Percentiles rank a stretch among this genome's conserved stretches.
These are phyloP conservation scores for Pascua guehoae DNA, from an alignment of 1,284 basidiomycete species.

Conservation along the genomic window DNA sequence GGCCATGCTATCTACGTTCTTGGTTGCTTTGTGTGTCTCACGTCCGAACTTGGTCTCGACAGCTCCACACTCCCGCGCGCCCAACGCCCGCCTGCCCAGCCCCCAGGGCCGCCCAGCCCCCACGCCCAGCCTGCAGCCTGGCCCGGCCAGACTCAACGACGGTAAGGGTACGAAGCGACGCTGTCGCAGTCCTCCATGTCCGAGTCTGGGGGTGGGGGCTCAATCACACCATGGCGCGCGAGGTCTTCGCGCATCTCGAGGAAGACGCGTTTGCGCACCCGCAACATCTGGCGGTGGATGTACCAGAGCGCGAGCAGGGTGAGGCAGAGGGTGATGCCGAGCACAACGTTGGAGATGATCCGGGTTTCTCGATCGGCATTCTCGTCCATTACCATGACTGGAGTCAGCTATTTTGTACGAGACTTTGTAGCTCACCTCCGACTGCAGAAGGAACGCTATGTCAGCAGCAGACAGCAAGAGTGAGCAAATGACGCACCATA, in stretches of 20 bases:
- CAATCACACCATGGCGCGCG: conserved; percentile 12
- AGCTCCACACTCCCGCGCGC: too few species aligned
- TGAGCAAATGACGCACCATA: conserved; percentile 12
- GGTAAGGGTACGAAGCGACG: too few species aligned
- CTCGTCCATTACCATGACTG: conserved; percentile 62
- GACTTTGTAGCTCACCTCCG: conserved; percentile 13
- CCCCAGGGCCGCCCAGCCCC: too few species aligned
- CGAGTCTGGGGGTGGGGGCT: conserved; percentile 9
- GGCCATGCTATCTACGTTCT: too few species aligned
- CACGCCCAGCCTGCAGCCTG: too few species aligned
- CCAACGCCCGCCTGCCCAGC: too few species aligned
- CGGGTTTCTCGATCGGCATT: conserved; percentile 14
- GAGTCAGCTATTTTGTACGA: conserved; percentile 45
- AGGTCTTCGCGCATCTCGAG: conserved; percentile 29
- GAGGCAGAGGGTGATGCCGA: conserved; percentile 25
- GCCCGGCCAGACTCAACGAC: too few species aligned
- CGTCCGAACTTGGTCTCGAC: too few species aligned
- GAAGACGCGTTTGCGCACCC: conserved; percentile 28
- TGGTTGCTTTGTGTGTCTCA: too few species aligned
- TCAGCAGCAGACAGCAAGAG: conserved; percentile 1
- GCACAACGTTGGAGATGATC: conserved; percentile 28
- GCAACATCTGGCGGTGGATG: conserved; percentile 30
- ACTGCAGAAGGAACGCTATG: conserved; percentile 6
- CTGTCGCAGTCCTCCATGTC: too few species aligned
- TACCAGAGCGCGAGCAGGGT: conserved; percentile 28